Conservation (phyloP, 345 rosid genomes). For the Barbarea vulgaris region DNA sequence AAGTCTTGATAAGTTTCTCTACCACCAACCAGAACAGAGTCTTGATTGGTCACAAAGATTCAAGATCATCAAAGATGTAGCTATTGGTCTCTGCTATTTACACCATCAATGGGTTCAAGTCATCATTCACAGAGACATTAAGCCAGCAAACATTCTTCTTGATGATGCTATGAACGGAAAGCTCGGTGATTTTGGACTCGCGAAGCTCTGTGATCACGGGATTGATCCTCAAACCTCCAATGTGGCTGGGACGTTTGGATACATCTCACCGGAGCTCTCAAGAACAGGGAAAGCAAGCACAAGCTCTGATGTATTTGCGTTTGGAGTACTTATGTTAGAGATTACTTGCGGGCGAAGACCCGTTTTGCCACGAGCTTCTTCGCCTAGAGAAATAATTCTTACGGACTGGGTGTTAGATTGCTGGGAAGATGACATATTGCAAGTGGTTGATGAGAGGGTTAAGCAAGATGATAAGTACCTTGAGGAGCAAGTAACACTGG, state of each 20-base stretch:
- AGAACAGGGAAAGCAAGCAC: conserved; percentile 47
- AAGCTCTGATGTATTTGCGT: conserved; percentile 46
- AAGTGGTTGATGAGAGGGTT: conserved; percentile 31
- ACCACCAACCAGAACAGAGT: conserved; percentile 8
- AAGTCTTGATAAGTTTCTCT: conserved; percentile 46
- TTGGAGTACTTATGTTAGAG: conserved; percentile 47
- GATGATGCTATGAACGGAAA: conserved; percentile 46
- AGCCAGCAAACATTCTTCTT: conserved; percentile 49
- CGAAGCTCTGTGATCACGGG: conserved; percentile 48
- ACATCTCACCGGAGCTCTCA: conserved; percentile 47
- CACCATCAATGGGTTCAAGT: conserved; percentile 54
- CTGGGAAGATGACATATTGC: conserved; percentile 37
- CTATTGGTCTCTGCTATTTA: conserved; percentile 46
- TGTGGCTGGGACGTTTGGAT: conserved; percentile 52
- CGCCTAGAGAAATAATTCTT: conserved; percentile 25
- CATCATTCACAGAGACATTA: conserved; percentile 49
- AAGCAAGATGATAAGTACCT: conserved; percentile 5
- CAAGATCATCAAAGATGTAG: conserved; percentile 45
- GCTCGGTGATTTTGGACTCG: conserved; percentile 58
- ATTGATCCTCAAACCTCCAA: conserved; percentile 47
- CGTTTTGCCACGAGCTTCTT: conserved; percentile 31
- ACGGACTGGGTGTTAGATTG: conserved; percentile 39
- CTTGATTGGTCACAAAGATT: conserved; percentile 50
- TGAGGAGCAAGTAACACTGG: conserved; percentile 41
- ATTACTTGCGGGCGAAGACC: conserved; percentile 53